Conservation (phyloP, 768 basidiomycete genomes). For the Favolaschia claudopus region DNA sequence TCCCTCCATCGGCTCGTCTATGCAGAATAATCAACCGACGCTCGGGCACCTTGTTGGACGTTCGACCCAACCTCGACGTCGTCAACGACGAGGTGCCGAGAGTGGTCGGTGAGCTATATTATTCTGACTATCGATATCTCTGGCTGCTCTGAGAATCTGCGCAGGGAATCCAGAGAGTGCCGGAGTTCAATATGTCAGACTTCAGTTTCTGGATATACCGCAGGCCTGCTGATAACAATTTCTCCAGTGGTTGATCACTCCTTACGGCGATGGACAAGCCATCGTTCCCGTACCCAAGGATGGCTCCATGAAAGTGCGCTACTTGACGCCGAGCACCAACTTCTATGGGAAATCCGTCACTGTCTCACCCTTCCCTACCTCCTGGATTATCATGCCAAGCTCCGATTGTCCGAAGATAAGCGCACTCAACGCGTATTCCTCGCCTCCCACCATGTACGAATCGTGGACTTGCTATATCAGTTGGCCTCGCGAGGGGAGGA, state of each 20-base stretch:
- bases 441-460: background rate
- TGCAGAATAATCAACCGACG: conserved; percentile 1
- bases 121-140: background rate
- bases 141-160: background rate
- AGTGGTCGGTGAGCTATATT: background rate
- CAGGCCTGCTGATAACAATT: background rate
- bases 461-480: conserved; percentile 1
- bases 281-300: conserved; percentile 4
- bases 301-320: background rate
- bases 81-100: background rate
- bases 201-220: background rate
- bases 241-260: conserved; percentile 3
- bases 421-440: background rate
- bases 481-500: background rate
- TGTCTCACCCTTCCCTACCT: conserved; percentile 4
- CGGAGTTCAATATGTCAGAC: conserved; percentile 3
- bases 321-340: background rate
- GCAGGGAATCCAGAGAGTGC: background rate
- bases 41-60: conserved; percentile 6
- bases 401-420: background rate
- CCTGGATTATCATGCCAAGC: background rate
- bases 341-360: background rate
- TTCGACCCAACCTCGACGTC: background rate
- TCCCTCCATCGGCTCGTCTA: background rate
- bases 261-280: conserved; percentile 1